Conservation (phyloP, 148 eudicot species). For the Nepenthes mirabilis region DNA sequence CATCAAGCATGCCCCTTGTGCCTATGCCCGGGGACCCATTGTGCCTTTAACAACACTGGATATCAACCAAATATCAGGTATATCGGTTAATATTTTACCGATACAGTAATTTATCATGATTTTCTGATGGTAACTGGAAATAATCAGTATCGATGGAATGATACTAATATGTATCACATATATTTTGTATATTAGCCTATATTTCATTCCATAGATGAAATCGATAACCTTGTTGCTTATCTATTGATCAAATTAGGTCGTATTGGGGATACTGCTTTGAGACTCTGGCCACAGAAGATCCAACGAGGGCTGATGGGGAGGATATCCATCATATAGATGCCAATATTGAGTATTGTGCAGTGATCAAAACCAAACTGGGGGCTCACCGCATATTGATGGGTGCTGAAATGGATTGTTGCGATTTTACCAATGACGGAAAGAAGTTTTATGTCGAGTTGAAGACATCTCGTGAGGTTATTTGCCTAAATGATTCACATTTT, state of each 20-base stretch:
- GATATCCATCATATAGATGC: constrained; percentile 79
- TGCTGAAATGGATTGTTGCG: constrained; percentile 99
- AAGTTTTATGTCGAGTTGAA: constrained; percentile 90
- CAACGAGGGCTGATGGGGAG: constrained; percentile 71
- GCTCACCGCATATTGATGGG: constrained; percentile 97
- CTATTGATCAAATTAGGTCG: constrained; percentile 31
- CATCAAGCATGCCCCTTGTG: too few relatives aligned
- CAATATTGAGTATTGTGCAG: constrained; percentile 84
- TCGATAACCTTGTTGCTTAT: not conserved
- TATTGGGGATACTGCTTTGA: constrained; percentile 99
- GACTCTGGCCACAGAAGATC: constrained; percentile 94
- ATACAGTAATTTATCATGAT: too few relatives aligned
- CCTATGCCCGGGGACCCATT: too few relatives aligned
- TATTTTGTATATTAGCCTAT: too few relatives aligned
- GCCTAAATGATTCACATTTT: not conserved
- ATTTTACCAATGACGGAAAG: constrained; percentile 86
- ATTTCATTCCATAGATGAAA: not conserved
- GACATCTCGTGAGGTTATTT: constrained; percentile 84
- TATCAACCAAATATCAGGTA: too few relatives aligned
- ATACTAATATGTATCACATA: too few relatives aligned
- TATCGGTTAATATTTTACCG: too few relatives aligned
- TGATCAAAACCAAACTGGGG: constrained; percentile 81
- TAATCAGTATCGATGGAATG: too few relatives aligned
- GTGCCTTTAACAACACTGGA: too few relatives aligned
- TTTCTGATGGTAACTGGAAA: too few relatives aligned